Evolutionary conservation across 306 rosid species (phyloP), one percentile per base, ranked within the genome.

Genomic region (Corylus americana): DNA sequence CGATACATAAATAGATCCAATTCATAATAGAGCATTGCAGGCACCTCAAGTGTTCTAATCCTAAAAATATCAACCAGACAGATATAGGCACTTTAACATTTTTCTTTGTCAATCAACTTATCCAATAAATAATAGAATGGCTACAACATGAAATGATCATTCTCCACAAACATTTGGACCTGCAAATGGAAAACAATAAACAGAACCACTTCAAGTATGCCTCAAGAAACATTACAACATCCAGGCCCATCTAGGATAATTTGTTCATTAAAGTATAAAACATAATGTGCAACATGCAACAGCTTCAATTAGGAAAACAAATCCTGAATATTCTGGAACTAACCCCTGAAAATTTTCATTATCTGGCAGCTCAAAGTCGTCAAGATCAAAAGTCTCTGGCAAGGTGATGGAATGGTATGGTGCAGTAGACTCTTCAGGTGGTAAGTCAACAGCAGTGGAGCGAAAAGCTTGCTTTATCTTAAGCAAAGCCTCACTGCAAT

Each of bases 361-460:
- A 83, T 96, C 99, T 35, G 99, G 99, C 63, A 96, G 90, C 88
- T 96, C 99, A 84, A 96, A 96, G 89, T 96, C 99, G 82, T 96
- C 99, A 72, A 96, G 99, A 89, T 96, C 99, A 84, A 96, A 96
- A 71, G 99, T 96, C 90, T 96, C 98, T 0, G 99, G 99, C 78
- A 96, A 84, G 76, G 98, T 96, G 77, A 96, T 96, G 74, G 99
- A 93, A 89, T 96, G 96, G 87, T 96, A 96, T 5, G 99, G 99
- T 78, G 99, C 99, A 83, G 99, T 96, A 44, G 99, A 96, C 88
- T 96, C 99, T 87, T 96, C 99, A 17, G 99, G 99, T 1, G 99
- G 98, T 88, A 96, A 85, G 89, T 96, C 99, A 76, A 96, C 99
- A 17, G 98, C 93, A 16, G 99, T 77, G 71, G 99, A 93, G 81